Base-by-base conservation (phyloP, 495 filamentous ascomycete species). In the Aspergillus affinis region DNA sequence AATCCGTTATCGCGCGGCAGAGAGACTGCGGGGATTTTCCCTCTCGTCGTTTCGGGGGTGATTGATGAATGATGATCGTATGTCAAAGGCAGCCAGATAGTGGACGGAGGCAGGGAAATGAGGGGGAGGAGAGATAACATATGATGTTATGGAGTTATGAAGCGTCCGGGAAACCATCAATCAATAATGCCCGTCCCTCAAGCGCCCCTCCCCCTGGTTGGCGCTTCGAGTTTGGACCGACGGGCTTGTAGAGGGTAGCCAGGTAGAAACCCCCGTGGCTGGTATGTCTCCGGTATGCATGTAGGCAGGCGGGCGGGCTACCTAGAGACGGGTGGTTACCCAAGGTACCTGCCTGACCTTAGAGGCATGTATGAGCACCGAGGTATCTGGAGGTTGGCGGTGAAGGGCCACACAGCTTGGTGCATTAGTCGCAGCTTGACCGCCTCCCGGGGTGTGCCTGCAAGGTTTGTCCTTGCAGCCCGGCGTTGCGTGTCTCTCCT, bases 381-480 rank as follows among this genome's bases (percentile, higher is more conserved):
- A 51, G 29, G 27, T 54, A 51, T 2, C 10, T 17, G 15, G 20
- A 47, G 55, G 59, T 60, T 62, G 64, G 65, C 65, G 65, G 65
- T 67, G 65, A 66, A 54, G 30, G 32, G 47, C 58, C 21, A 36
- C 36, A 27, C 23, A 48, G 32, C 48, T 17, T 32, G 53, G 6
- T 61, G 52, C 59, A 51, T 60, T 61, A 59, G 57, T 62, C 57
- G 23, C 53, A 58, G 32, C 54, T 65, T 73, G 72, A 76, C 74
- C 74, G 74, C 74, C 61, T 67, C 65, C 65, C 69, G 67, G 55
- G 61, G 67, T 61, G 69, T 65, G 64, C 45, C 62, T 58, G 67
- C 59, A 75, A 65, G 67, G 62, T 71, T 72, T 70, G 61, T 68
- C 71, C 66, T 69, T 76, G 69, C 69, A 71, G 65, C 46, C 20